Percentiles rank a stretch among this genome's conserved stretches.
These are phyloP conservation scores for Mentha longifolia DNA, from an alignment of 257 asterid species.

Conservation along the genomic window DNA sequence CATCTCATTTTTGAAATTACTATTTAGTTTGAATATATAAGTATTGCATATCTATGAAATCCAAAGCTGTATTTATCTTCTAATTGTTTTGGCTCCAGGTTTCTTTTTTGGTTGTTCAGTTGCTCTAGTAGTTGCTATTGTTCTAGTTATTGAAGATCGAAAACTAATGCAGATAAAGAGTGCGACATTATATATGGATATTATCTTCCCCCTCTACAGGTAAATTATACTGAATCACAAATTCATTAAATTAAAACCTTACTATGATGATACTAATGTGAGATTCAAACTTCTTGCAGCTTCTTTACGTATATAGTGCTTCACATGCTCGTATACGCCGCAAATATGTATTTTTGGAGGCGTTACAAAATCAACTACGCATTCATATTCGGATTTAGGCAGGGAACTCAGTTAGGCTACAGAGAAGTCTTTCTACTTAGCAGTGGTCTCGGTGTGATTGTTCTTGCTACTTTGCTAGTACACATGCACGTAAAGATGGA, in stretches of 20 bases:
- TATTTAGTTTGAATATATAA: conserved; percentile 9
- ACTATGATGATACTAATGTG: conserved; percentile 29
- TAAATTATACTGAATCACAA: conserved; percentile 20
- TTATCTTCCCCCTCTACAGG: conserved; percentile 81
- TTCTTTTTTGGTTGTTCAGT: conserved; percentile 78
- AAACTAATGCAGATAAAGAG: conserved; percentile 47
- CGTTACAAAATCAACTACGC: conserved; percentile 82
- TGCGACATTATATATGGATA: conserved; percentile 54
- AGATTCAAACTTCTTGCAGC: conserved; percentile 52
- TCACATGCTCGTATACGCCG: conserved; percentile 76
- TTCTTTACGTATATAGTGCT: conserved; percentile 66
- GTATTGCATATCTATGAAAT: conserved; percentile 22
- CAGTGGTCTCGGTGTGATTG: conserved; percentile 69
- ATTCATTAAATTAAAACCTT: neutral
- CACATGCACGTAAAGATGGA: conserved; percentile 74
- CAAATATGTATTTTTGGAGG: conserved; percentile 83
- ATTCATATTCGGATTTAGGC: conserved; percentile 83
- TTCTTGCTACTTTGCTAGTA: conserved; percentile 65
- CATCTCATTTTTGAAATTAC: neutral
- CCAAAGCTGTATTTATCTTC: conserved; percentile 5
- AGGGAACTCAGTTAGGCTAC: conserved; percentile 77
- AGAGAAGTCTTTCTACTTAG: conserved; percentile 78
- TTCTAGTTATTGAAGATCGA: conserved; percentile 62
- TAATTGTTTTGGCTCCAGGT: conserved; percentile 50
- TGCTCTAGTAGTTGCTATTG: conserved; percentile 63